Conservation (phyloP, 306 rosid species). For the Herpetospermum pedunculosum region DNA sequence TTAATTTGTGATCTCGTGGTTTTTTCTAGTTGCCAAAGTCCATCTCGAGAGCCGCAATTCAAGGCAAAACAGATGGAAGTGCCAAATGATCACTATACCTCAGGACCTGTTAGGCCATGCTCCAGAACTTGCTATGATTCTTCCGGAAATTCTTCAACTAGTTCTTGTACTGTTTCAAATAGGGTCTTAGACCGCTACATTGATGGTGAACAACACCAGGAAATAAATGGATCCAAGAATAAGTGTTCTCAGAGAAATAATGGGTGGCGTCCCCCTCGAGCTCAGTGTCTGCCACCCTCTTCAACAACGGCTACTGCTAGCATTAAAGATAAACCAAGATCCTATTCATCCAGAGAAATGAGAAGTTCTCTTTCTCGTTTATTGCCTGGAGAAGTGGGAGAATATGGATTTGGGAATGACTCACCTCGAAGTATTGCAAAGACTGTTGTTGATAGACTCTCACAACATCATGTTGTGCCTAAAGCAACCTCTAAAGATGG, state of each 20-base stretch:
- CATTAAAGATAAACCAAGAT: slow-evolving; percentile 39
- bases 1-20: slow-evolving; percentile 15
- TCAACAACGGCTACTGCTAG: slow-evolving; percentile 45
- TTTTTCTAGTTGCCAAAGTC: slow-evolving; percentile 34
- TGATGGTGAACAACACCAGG: slow-evolving; percentile 82
- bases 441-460: slow-evolving; percentile 78
- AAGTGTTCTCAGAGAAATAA: slow-evolving; percentile 31
- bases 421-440: slow-evolving; percentile 81
- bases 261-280: slow-evolving; percentile 63
- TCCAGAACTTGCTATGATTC: slow-evolving; percentile 49
- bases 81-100: slow-evolving; percentile 26
- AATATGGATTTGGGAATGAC: slow-evolving; percentile 56
- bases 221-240: slow-evolving; percentile 27
- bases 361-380: slow-evolving; percentile 30
- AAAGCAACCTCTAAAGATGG: slow-evolving; percentile 33
- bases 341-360: slow-evolving; percentile 63
- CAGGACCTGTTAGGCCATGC: slow-evolving; percentile 31
- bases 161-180: slow-evolving; percentile 58
- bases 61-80: slow-evolving; percentile 25
- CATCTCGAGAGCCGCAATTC: slow-evolving; percentile 36
- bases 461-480: slow-evolving; percentile 41
- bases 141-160: slow-evolving; percentile 65
- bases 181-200: slow-evolving; percentile 71
- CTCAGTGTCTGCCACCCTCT: slow-evolving; percentile 49
- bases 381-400: slow-evolving; percentile 54